These are phyloP conservation scores for Trapa bicornis DNA, from an alignment of 345 rosid species.

Conservation along the genomic window DNA sequence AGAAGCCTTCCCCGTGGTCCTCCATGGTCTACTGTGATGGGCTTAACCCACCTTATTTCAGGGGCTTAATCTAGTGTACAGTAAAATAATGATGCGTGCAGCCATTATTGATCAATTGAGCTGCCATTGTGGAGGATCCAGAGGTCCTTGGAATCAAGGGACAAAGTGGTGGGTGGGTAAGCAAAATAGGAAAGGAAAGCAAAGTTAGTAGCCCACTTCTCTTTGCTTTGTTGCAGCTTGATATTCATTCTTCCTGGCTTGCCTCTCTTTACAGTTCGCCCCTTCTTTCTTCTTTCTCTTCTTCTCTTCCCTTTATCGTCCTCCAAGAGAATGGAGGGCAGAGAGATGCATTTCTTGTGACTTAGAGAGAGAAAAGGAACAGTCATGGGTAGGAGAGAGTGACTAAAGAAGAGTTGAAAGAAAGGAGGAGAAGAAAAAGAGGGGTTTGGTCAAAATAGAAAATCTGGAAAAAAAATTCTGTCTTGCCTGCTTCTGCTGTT, in stretches of 20 bases:
- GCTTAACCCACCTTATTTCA: too few species aligned
- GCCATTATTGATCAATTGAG: too few species aligned
- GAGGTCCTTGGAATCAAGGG: neutral
- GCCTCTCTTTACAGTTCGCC: neutral
- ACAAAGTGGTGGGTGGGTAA: conserved; percentile 1
- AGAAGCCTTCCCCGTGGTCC: too few species aligned
- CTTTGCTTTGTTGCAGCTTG: neutral
- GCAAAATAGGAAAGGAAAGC: neutral
- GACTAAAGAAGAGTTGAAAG: too few species aligned
- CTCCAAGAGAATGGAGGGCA: conserved; percentile 11
- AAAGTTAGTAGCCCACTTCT: neutral
- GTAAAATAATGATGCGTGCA: neutral
- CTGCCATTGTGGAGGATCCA: too few species aligned
- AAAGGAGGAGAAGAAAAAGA: neutral
- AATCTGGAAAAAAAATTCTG: conserved; percentile 7
- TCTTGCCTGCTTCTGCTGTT: neutral
- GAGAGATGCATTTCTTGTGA: neutral
- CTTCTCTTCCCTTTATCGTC: conserved; percentile 3
- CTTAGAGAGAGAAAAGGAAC: neutral
- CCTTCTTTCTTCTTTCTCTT: neutral
- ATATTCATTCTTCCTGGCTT: neutral
- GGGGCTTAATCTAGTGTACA: too few species aligned
- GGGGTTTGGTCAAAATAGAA: conserved; percentile 6
- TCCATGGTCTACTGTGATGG: too few species aligned
- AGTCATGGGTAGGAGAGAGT: too few species aligned